Evolutionary conservation across 768 basidiomycete genomes (phyloP).

Genomic region (Termitomyces sp.): DNA sequence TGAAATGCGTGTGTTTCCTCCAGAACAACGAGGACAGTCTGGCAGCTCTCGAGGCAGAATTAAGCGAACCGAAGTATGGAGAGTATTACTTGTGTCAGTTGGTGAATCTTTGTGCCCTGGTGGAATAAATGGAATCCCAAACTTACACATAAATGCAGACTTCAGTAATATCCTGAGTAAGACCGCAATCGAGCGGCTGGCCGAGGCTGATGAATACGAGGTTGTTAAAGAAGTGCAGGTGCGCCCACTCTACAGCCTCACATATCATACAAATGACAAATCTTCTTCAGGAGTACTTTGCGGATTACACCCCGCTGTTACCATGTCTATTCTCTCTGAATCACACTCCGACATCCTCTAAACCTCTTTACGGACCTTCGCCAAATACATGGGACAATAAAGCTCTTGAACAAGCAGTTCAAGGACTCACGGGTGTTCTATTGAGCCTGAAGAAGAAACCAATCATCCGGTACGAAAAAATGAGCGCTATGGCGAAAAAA

Average conservation of each 20-base stretch:
- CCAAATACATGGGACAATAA: constrained; percentile 70
- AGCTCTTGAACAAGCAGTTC: constrained; percentile 75
- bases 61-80: constrained; percentile 90
- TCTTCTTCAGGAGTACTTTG: constrained; percentile 84
- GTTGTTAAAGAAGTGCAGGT: constrained; percentile 97
- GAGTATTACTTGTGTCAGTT: constrained; percentile 99
- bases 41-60: constrained; percentile 76
- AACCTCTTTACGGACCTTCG: constrained; percentile 69
- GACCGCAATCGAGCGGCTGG: constrained; percentile 85
- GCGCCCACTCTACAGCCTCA: constrained; percentile 15
- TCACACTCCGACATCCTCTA: constrained; percentile 57
- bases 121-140: constrained; percentile 12
- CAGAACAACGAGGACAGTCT: constrained; percentile 81
- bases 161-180: constrained; percentile 95
- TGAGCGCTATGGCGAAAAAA: constrained; percentile 90
- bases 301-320: constrained; percentile 88
- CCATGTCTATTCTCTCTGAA: constrained; percentile 87
- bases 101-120: constrained; percentile 49
- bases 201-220: constrained; percentile 93
- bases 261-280: not conserved
- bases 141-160: constrained; percentile 46
- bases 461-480: constrained; percentile 88
- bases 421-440: constrained; percentile 80
- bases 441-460: constrained; percentile 97
- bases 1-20: constrained; percentile 96